Evolutionary conservation across 2,329 filamentous ascomycete species (phyloP).

Genomic region (Scleromitrula shiraiana): DNA sequence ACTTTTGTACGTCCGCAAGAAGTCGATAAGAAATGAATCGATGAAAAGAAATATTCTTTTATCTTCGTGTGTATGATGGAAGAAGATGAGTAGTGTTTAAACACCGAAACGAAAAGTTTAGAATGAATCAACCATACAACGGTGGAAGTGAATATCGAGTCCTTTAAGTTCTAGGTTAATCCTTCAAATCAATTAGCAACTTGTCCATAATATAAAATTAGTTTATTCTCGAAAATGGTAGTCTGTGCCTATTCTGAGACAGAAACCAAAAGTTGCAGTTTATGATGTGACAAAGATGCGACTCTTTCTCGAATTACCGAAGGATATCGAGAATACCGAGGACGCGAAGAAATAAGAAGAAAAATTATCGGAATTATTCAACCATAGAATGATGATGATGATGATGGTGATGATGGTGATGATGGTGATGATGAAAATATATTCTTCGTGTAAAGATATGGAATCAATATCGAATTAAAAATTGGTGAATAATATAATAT

Average conservation of each 20-base stretch:
- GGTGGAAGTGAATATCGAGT: slow-evolving; percentile 13
- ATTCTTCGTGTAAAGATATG: not conserved
- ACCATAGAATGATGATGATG: not conserved
- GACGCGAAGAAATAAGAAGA: not conserved
- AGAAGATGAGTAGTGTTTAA: slow-evolving; percentile 15
- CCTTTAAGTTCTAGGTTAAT: slow-evolving; percentile 12
- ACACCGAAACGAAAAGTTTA: slow-evolving; percentile 21
- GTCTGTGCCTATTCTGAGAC: slow-evolving; percentile 16
- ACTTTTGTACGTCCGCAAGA: slow-evolving; percentile 7
- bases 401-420: not conserved
- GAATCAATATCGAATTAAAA: not conserved
- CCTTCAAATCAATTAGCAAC: slow-evolving; percentile 15
- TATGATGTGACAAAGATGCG: slow-evolving; percentile 4
- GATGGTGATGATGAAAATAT: not conserved
- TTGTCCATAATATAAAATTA: slow-evolving; percentile 4
- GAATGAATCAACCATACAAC: slow-evolving; percentile 25
- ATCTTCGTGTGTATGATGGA: slow-evolving; percentile 8
- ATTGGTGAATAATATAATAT: not conserved
- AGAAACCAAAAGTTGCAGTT: slow-evolving; percentile 9
- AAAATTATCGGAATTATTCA: not conserved
- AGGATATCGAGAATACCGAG: not conserved
- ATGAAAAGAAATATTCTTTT: not conserved
- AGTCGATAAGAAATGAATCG: slow-evolving; percentile 1
- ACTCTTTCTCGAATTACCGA: not conserved
- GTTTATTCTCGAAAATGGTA: slow-evolving; percentile 4